phyloP scores from a whole-genome alignment of 345 rosid species.

The Lumnitzera littorea region DNA sequence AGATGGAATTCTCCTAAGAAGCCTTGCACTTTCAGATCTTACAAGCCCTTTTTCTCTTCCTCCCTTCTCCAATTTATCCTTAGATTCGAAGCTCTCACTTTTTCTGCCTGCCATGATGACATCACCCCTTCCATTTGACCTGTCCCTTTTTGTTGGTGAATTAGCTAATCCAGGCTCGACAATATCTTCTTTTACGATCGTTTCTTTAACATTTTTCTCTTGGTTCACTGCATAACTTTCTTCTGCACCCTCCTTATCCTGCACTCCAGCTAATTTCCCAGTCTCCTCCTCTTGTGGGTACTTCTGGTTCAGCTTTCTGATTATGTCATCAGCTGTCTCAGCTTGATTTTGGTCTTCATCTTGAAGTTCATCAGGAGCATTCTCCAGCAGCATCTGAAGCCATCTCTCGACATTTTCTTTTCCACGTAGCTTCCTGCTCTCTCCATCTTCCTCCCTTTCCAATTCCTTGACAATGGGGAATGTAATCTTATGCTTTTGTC shows the following conservation, averaged over 20 bases:
- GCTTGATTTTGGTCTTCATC: constrained; percentile 15
- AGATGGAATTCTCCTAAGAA: constrained; percentile 71
- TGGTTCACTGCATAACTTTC: constrained; percentile 10
- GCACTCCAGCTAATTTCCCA: too few species aligned
- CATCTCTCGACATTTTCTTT: constrained; percentile 92
- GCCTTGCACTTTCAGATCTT: constrained; percentile 86
- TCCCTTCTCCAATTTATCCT: constrained; percentile 35
- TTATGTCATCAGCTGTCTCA: constrained; percentile 41
- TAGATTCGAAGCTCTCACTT: constrained; percentile 22
- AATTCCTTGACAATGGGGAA: constrained; percentile 26
- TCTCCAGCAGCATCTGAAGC: constrained; percentile 75
- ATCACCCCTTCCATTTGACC: background rate
- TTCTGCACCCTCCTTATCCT: too few species aligned
- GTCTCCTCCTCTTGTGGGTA: constrained; percentile 8
- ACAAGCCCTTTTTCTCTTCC: constrained; percentile 35
- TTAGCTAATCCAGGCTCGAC: background rate
- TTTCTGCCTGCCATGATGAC: constrained; percentile 14
- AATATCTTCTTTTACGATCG: constrained; percentile 9
- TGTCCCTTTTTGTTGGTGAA: background rate
- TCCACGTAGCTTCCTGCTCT: constrained; percentile 65
- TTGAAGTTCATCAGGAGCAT: constrained; percentile 31
- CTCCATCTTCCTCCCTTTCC: constrained; percentile 67
- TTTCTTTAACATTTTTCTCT: constrained; percentile 10
- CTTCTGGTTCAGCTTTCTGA: constrained; percentile 33
- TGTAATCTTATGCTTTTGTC: constrained; percentile 25